Percentiles rank a stretch among this genome's conserved stretches.
Evolutionary conservation across 2,329 filamentous ascomycete species (phyloP).

Genomic region (Paramyrothecium sp.): DNA sequence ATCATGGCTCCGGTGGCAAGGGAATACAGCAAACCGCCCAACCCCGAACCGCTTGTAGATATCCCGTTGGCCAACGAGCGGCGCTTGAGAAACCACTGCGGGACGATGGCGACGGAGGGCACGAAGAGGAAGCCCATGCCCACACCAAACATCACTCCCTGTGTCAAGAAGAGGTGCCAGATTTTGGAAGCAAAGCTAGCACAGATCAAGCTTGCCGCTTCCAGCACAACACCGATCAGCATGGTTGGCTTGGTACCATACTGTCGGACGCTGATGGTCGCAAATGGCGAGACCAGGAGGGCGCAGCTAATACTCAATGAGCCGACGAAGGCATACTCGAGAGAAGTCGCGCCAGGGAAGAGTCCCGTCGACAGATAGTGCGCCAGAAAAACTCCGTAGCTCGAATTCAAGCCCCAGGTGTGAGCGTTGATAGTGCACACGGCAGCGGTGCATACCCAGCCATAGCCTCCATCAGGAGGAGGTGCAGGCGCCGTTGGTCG

Average conservation of each 20-base stretch:
- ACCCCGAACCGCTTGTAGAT: slow-evolving; percentile 65
- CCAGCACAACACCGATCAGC: slow-evolving; percentile 61
- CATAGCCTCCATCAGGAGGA: slow-evolving; percentile 61
- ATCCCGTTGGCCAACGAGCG: slow-evolving; percentile 70
- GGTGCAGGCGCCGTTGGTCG: slow-evolving; percentile 15
- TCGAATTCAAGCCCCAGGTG: slow-evolving; percentile 70
- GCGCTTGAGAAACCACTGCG: slow-evolving; percentile 72
- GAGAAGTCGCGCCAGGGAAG: slow-evolving; percentile 61
- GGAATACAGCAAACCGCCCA: slow-evolving; percentile 72
- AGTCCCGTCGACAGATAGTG: slow-evolving; percentile 55
- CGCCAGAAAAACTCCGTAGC: slow-evolving; percentile 51
- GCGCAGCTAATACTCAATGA: slow-evolving; percentile 39
- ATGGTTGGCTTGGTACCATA: slow-evolving; percentile 65
- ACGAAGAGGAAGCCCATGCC: slow-evolving; percentile 79
- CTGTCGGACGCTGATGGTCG: slow-evolving; percentile 57
- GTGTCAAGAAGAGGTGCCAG: slow-evolving; percentile 75
- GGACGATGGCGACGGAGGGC: slow-evolving; percentile 62
- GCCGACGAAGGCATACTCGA: slow-evolving; percentile 78
- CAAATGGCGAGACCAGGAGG: slow-evolving; percentile 66
- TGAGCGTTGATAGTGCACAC: slow-evolving; percentile 60
- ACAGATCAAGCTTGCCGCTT: slow-evolving; percentile 63
- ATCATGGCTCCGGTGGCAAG: slow-evolving; percentile 70
- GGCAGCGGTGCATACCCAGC: slow-evolving; percentile 39
- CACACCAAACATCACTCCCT: slow-evolving; percentile 74
- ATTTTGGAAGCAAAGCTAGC: slow-evolving; percentile 67